Conservation (phyloP, 306 rosid genomes). For the Styphnolobium japonicum region DNA sequence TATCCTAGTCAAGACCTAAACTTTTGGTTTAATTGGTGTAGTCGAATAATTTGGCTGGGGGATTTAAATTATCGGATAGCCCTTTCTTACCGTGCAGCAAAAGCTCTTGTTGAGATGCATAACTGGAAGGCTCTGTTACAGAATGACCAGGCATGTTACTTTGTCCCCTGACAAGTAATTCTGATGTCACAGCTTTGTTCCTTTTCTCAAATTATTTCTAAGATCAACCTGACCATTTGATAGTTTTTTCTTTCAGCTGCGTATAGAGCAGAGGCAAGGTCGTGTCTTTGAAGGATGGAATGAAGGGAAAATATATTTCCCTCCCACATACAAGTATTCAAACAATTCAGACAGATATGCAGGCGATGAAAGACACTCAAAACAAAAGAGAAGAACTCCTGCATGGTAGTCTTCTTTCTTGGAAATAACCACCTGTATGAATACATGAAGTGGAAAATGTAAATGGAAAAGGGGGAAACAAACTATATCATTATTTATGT, state of each 20-base stretch:
- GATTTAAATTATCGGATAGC: constrained; percentile 91
- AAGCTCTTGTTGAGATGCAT: constrained; percentile 84
- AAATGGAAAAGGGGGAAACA: neutral
- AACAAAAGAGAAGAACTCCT: constrained; percentile 91
- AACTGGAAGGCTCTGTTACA: constrained; percentile 73
- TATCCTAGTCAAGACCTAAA: neutral
- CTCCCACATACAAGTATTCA: constrained; percentile 90
- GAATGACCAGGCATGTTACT: constrained; percentile 73
- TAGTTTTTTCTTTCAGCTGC: constrained; percentile 50
- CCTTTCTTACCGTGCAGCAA: constrained; percentile 68
- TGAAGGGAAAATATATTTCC: constrained; percentile 85
- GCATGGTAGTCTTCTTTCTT: constrained; percentile 62
- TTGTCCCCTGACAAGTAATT: constrained; percentile 2
- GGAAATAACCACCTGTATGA: neutral
- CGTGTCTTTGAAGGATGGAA: constrained; percentile 77
- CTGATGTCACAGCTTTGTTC: neutral
- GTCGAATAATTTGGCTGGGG: constrained; percentile 89
- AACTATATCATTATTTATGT: neutral
- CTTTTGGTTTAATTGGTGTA: constrained; percentile 33
- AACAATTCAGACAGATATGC: constrained; percentile 90
- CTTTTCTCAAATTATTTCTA: constrained; percentile 8
- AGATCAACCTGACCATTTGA: constrained; percentile 28
- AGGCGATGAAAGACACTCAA: constrained; percentile 66
- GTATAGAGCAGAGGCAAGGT: constrained; percentile 75
- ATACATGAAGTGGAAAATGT: neutral